Base-by-base conservation (phyloP, 257 asterid genomes). In the Scutellaria baicalensis region DNA sequence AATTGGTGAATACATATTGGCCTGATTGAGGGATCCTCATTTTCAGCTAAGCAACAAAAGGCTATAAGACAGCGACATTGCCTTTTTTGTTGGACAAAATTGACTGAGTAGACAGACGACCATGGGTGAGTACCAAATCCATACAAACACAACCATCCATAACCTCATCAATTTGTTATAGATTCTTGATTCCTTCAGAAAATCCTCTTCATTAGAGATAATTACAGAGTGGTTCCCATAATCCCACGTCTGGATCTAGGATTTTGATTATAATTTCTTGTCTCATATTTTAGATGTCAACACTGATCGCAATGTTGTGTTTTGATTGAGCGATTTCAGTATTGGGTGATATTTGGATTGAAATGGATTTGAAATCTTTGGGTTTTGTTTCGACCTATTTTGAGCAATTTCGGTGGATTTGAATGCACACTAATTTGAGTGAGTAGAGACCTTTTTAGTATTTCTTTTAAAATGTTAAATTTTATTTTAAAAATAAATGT, bases 31-130 rank as follows among this genome's bases (percentile, higher is more conserved):
- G 74, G 80, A 78, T 82, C 76, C 71, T 72, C 77, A 77, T 64
- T 66, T 77, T 64, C 36, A 75, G 86, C 80, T 71, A 86, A 36
- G 56, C 47, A 47, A 84, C 93, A 75, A 82, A 68, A 10, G 23
- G 74, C 80, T 78, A 75, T 0, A 69, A 64, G 66, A 82, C 91
- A 80, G 33, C 8, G 31, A 14, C 13, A 31, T 16, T 78, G 31
- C 56, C 83, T 64, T 74, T 79, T 80, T 58, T 48, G 75, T 76
- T 77, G 83, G 79, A 77, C 70, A 65, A 42, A 52, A 43, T 16
- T 33, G 59, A 61, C 69, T 55, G 70, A 63, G 12, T 48, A 49
- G 69, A 42, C 60, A 49, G 69, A 42, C 60, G 57, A 39, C 17
- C n/a, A 42, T 61, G 74, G 61, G 66, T 60, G 65, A 69, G 36